Evolutionary conservation across 2,329 filamentous ascomycete species (phyloP).

Genomic region (Venturia carpophila): DNA sequence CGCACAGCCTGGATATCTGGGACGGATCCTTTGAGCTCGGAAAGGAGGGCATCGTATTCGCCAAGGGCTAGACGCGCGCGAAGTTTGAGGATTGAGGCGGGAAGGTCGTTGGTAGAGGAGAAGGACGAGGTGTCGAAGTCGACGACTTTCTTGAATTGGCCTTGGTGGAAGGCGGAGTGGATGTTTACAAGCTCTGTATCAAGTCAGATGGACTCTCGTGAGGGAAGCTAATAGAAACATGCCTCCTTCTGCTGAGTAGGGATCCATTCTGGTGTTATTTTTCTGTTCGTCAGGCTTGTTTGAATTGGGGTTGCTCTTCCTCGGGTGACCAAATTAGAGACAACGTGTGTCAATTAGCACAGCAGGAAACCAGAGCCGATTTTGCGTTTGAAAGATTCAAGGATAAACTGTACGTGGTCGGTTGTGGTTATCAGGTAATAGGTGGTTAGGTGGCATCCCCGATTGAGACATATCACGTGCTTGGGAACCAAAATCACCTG

Average conservation of each 20-base stretch:
- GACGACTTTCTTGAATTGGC: conserved; percentile 78
- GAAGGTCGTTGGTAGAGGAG: conserved; percentile 67
- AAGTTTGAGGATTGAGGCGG: conserved; percentile 69
- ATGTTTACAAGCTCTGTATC: conserved; percentile 54
- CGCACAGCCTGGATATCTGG: conserved; percentile 71
- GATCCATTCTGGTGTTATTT: conserved; percentile 42
- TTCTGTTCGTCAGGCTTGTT: not conserved
- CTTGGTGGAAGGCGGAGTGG: conserved; percentile 60
- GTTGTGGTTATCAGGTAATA: not conserved
- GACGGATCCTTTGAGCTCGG: conserved; percentile 50
- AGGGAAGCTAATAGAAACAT: conserved; percentile 17
- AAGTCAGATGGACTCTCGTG: not conserved
- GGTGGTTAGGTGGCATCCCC: not conserved
- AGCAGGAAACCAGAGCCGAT: not conserved
- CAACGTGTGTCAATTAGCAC: not conserved
- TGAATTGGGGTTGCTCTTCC: not conserved
- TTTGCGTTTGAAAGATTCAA: too few relatives aligned
- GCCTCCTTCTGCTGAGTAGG: conserved; percentile 58
- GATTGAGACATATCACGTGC: not conserved
- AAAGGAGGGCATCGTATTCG: conserved; percentile 64
- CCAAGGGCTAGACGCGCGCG: conserved; percentile 79
- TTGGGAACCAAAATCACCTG: too few relatives aligned
- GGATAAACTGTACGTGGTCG: not conserved
- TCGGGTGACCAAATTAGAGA: not conserved
- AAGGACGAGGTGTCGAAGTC: conserved; percentile 78